These are phyloP conservation scores for Croton laevigatus DNA, from an alignment of 441 rosid species.

Conservation along the genomic window DNA sequence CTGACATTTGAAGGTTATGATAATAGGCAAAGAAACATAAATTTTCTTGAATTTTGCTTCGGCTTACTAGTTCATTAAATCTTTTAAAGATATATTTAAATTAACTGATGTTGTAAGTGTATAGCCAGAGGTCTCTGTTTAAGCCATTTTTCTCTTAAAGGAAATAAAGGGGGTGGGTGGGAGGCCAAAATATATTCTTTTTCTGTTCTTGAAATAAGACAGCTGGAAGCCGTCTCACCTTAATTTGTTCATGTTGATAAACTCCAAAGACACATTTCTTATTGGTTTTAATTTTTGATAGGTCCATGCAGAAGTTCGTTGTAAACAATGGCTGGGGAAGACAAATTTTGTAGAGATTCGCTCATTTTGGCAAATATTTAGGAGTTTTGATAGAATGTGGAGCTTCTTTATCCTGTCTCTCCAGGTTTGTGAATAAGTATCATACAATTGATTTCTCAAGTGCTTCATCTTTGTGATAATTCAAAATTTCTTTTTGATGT, in stretches of 20 bases:
- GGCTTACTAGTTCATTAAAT: background rate
- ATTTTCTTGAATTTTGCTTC: background rate
- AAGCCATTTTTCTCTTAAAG: background rate
- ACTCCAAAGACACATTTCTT: slow-evolving; percentile 7
- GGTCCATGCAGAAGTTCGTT: slow-evolving; percentile 41
- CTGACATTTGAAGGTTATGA: background rate
- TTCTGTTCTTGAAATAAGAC: slow-evolving; percentile 4
- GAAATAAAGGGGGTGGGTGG: background rate
- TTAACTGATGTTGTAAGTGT: background rate
- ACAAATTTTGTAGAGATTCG: slow-evolving; percentile 92
- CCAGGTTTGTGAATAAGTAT: slow-evolving; percentile 56
- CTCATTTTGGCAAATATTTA: slow-evolving; percentile 95
- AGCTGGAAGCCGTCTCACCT: background rate
- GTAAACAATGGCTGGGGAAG: slow-evolving; percentile 78
- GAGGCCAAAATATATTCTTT: background rate
- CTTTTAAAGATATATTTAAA: slow-evolving; percentile 1
- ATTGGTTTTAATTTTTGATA: slow-evolving; percentile 30
- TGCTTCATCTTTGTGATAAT: slow-evolving; percentile 8
- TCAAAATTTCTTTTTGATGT: slow-evolving; percentile 20
- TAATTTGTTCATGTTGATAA: slow-evolving; percentile 9
- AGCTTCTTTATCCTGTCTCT: slow-evolving; percentile 85
- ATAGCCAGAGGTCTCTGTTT: background rate
- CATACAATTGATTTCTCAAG: slow-evolving; percentile 1
- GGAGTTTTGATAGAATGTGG: slow-evolving; percentile 99
- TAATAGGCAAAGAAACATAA: background rate